phyloP scores from a whole-genome alignment of 225 moss, liverwort and hornwort species.

The Takakia lepidozioides region DNA sequence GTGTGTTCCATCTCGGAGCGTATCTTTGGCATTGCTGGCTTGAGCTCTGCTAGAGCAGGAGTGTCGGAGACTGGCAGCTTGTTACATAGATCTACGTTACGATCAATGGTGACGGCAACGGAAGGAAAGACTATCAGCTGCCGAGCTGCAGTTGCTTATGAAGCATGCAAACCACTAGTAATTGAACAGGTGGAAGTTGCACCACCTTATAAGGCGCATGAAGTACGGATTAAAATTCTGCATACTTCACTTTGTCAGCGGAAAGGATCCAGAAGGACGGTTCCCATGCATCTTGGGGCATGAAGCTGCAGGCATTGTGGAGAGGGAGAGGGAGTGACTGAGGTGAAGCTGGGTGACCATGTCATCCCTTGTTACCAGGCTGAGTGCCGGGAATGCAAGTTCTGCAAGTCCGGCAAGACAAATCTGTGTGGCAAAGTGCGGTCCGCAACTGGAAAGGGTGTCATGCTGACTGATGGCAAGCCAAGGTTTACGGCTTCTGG shows the following conservation, averaged over 20 bases:
- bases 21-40: no score
- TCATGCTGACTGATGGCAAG: slow-evolving; percentile 2
- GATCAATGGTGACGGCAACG: no score
- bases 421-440: slow-evolving; percentile 52
- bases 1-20: no score
- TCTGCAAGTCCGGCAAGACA: slow-evolving; percentile 52
- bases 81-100: no score
- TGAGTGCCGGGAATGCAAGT: slow-evolving; percentile 57
- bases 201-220: slow-evolving; percentile 42
- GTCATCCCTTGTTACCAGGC: slow-evolving; percentile 65
- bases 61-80: no score
- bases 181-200: slow-evolving; percentile 54
- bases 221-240: slow-evolving; percentile 43
- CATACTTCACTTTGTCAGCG: slow-evolving; percentile 53
- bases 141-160: slow-evolving; percentile 52
- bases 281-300: slow-evolving; percentile 66
- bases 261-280: slow-evolving; percentile 60
- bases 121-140: slow-evolving; percentile 9
- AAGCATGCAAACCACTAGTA: slow-evolving; percentile 43
- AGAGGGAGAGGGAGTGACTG: slow-evolving; percentile 59
- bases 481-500: slow-evolving; percentile 2
- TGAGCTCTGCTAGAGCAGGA: no score
- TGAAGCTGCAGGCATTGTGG: slow-evolving; percentile 60
- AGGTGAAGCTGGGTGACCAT: slow-evolving; percentile 40
- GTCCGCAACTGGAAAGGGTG: slow-evolving; percentile 38